Conservation (phyloP, 2,329 filamentous ascomycete genomes). For the Calonectria montana region DNA sequence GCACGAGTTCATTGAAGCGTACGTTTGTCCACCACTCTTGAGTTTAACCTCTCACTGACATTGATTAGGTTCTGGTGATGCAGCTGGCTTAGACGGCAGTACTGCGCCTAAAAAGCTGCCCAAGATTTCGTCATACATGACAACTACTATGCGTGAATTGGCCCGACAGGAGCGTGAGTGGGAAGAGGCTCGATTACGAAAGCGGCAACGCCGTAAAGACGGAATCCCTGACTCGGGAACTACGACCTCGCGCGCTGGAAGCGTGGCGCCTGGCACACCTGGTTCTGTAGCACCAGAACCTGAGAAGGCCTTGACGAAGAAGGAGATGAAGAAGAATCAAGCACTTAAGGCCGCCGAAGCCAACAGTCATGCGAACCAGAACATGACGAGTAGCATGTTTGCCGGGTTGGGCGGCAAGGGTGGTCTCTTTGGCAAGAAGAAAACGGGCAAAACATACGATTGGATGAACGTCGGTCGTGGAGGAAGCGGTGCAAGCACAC, state of each 20-base stretch:
- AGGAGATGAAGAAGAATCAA: constrained; percentile 81
- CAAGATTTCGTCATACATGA: constrained; percentile 62
- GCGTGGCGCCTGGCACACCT: constrained; percentile 70
- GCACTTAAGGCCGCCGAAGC: constrained; percentile 83
- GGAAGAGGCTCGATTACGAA: constrained; percentile 78
- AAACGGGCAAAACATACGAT: constrained; percentile 75
- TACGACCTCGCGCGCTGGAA: constrained; percentile 64
- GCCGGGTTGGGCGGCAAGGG: constrained; percentile 72
- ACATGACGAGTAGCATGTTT: constrained; percentile 83
- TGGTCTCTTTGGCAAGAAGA: constrained; percentile 67
- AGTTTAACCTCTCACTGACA: constrained; percentile 27
- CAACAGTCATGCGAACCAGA: constrained; percentile 83
- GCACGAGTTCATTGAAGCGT: constrained; percentile 71
- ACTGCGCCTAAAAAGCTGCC: constrained; percentile 59
- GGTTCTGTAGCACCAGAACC: constrained; percentile 71
- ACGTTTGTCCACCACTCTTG: constrained; percentile 44
- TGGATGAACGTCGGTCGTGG: constrained; percentile 74
- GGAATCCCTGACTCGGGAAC: constrained; percentile 64
- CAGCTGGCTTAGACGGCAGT: constrained; percentile 48
- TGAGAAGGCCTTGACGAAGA: constrained; percentile 83
- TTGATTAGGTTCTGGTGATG: constrained; percentile 54
- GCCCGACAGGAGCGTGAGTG: constrained; percentile 74
- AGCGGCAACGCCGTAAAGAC: constrained; percentile 72
- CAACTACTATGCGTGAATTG: constrained; percentile 68
- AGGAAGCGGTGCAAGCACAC: constrained; percentile 66